A percentile compares a stretch with the other conserved stretches of the same genome.
Conservation (phyloP, 805 yeast species). For the Pichia cabralensis region DNA sequence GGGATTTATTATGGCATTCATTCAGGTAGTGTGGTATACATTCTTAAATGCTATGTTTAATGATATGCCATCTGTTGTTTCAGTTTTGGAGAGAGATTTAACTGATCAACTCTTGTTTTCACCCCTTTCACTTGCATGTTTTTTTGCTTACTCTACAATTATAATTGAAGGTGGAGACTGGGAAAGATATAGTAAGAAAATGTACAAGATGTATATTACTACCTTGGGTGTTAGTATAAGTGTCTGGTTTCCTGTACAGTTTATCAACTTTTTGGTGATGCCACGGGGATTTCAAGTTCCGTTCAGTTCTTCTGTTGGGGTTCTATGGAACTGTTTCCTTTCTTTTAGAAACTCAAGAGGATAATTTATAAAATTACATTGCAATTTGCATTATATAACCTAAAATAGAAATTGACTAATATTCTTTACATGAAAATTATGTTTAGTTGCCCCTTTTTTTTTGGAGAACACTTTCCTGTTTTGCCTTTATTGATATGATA, state of each 20-base stretch:
- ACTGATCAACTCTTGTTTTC: constrained; percentile 88
- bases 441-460: too few relatives aligned
- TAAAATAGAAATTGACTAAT: neutral
- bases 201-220: constrained; percentile 53
- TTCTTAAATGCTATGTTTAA: constrained; percentile 69
- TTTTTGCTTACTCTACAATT: constrained; percentile 76
- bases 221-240: constrained; percentile 60
- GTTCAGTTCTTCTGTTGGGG: constrained; percentile 76
- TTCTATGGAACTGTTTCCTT: constrained; percentile 88
- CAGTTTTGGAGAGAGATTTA: constrained; percentile 75
- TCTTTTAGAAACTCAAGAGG: constrained; percentile 62
- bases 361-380: too few relatives aligned
- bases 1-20: constrained; percentile 78
- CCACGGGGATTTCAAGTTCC: constrained; percentile 80
- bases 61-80: constrained; percentile 73
- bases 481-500: too few relatives aligned
- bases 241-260: constrained; percentile 80
- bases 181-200: constrained; percentile 53
- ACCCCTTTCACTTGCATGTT: constrained; percentile 71
- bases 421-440: too few relatives aligned
- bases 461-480: too few relatives aligned
- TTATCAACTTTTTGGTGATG: constrained; percentile 59
- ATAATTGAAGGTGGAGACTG: constrained; percentile 67
- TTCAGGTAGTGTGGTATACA: constrained; percentile 84
- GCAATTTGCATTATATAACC: too few relatives aligned